Evolutionary conservation across 2,329 filamentous ascomycete species (phyloP).

Genomic region (Epichloe aotearoae): DNA sequence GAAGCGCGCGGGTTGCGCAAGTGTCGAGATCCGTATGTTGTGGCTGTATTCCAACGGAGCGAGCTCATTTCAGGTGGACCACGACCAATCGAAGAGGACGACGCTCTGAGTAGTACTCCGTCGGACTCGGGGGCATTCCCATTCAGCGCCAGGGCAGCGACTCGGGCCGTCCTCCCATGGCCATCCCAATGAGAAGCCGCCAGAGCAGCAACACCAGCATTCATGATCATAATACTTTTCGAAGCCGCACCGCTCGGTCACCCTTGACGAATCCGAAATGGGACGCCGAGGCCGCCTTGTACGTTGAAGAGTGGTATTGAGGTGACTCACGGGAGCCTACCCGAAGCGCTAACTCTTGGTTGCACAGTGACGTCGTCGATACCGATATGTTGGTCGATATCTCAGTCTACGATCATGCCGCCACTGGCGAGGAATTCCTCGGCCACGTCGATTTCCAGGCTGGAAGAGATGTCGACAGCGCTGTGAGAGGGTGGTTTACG

Average conservation of each 20-base stretch:
- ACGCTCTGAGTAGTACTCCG: constrained; percentile 32
- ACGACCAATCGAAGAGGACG: constrained; percentile 48
- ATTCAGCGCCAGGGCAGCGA: constrained; percentile 66
- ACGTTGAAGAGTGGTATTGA: constrained; percentile 24
- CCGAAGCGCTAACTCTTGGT: constrained; percentile 6
- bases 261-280: constrained; percentile 77
- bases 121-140: constrained; percentile 39
- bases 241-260: constrained; percentile 40
- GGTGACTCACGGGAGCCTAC: neutral
- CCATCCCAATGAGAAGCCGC: constrained; percentile 91
- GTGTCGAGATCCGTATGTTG: constrained; percentile 83
- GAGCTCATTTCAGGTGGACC: constrained; percentile 90
- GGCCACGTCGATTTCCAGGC: constrained; percentile 76
- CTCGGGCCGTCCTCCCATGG: constrained; percentile 68
- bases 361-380: constrained; percentile 76
- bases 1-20: constrained; percentile 73
- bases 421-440: constrained; percentile 76
- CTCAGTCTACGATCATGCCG: constrained; percentile 77
- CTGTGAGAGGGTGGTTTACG: constrained; percentile 74
- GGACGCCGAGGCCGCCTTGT: constrained; percentile 95
- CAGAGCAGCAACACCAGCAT: constrained; percentile 92
- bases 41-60: constrained; percentile 92
- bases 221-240: constrained; percentile 48
- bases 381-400: constrained; percentile 83
- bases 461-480: constrained; percentile 51